These are phyloP conservation scores for Monoraphidium neglectum DNA, from an alignment of 139 green algal species.

Conservation along the genomic window DNA sequence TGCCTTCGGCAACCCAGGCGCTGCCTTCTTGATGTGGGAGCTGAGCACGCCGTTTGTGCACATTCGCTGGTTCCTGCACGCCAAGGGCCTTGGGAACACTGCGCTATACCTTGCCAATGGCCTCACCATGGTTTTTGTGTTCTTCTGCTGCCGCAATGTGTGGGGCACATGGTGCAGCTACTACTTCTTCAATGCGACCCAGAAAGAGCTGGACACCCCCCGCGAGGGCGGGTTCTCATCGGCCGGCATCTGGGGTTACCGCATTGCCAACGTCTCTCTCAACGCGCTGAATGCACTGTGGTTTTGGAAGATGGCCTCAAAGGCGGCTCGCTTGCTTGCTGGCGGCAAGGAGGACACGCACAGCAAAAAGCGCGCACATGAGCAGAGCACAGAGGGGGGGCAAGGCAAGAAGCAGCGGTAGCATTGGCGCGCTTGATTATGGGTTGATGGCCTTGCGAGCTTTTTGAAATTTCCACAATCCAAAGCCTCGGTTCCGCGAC, in stretches of 20 bases:
- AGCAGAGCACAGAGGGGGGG: too few relatives aligned
- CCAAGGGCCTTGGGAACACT: slow-evolving; percentile 32
- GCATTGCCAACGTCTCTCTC: slow-evolving; percentile 38
- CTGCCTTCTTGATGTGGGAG: slow-evolving; percentile 63
- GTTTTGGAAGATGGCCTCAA: slow-evolving; percentile 45
- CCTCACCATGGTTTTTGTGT: slow-evolving; percentile 36
- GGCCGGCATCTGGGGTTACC: slow-evolving; percentile 38
- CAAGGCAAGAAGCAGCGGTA: too few relatives aligned
- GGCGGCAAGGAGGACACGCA: slow-evolving; percentile 35
- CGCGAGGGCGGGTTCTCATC: slow-evolving; percentile 22
- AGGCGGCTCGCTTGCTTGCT: slow-evolving; percentile 20
- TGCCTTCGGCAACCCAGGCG: slow-evolving; percentile 31
- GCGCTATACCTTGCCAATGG: slow-evolving; percentile 49
- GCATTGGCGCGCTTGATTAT: too few relatives aligned
- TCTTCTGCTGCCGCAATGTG: slow-evolving; percentile 38
- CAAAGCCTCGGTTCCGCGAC: too few relatives aligned
- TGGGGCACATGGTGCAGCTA: slow-evolving; percentile 30
- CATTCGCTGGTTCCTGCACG: slow-evolving; percentile 54
- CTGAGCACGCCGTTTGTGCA: slow-evolving; percentile 57
- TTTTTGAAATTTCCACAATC: too few relatives aligned
- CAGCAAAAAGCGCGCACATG: too few relatives aligned
- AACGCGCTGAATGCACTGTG: slow-evolving; percentile 56
- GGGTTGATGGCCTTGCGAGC: too few relatives aligned
- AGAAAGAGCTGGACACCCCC: slow-evolving; percentile 12
- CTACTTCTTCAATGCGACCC: slow-evolving; percentile 25